These are phyloP conservation scores for Lepidium sativum DNA, from an alignment of 345 rosid species.

Conservation along the genomic window DNA sequence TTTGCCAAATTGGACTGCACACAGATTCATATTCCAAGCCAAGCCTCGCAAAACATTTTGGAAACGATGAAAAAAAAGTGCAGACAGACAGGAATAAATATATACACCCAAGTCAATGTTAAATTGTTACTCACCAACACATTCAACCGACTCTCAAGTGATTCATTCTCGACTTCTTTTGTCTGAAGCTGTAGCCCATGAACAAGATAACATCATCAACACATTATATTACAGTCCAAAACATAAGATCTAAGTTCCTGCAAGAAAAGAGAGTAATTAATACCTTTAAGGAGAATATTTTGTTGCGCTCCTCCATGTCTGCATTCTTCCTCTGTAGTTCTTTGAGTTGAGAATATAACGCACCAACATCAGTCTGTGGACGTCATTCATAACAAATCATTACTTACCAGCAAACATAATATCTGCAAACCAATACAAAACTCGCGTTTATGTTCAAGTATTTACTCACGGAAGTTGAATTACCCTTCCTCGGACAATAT, in stretches of 20 bases:
- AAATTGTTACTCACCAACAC: conserved; percentile 41
- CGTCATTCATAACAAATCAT: background rate
- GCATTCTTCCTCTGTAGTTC: conserved; percentile 62
- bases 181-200: conserved; percentile 49
- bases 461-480: background rate
- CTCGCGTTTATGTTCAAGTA: too few species aligned
- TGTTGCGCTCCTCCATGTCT: conserved; percentile 66
- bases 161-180: conserved; percentile 48
- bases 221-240: background rate
- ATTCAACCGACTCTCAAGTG: conserved; percentile 48
- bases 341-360: conserved; percentile 76
- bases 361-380: conserved; percentile 74
- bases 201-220: conserved; percentile 10
- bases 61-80: background rate
- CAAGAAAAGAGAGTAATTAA: background rate
- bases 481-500: too few species aligned
- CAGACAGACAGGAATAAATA: background rate
- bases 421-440: background rate
- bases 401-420: background rate
- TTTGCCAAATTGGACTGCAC: background rate
- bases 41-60: background rate
- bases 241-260: background rate
- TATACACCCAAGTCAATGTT: background rate
- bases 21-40: background rate
- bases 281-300: conserved; percentile 45